These are phyloP conservation scores for Euphorbia schlechtendalii DNA, from an alignment of 441 rosid species.

Conservation along the genomic window DNA sequence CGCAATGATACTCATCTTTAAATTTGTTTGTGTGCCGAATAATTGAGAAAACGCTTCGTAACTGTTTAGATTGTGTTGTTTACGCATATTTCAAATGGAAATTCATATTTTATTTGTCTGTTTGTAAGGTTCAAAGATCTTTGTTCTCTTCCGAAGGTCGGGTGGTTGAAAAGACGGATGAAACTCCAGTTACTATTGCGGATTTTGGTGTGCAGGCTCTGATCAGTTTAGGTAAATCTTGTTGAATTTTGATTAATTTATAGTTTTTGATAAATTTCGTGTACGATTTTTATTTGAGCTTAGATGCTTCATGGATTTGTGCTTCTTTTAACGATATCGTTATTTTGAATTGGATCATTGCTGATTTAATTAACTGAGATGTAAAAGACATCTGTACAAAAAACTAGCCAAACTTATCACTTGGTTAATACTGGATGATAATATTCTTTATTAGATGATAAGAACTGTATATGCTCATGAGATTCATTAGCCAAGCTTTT, in stretches of 20 bases:
- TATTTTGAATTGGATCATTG: neutral
- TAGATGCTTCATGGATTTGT: neutral
- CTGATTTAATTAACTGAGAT: neutral
- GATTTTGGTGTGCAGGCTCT: conserved; percentile 95
- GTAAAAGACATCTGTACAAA: neutral
- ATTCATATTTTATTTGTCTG: neutral
- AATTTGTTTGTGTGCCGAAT: conserved; percentile 2
- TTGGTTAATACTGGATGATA: neutral
- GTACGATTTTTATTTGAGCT: neutral
- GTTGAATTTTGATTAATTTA: neutral
- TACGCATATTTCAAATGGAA: neutral
- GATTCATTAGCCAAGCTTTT: too few species aligned
- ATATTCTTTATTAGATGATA: neutral
- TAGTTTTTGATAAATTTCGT: neutral
- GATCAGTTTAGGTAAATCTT: conserved; percentile 55
- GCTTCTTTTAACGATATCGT: neutral
- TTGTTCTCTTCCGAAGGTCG: conserved; percentile 40
- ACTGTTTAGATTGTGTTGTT: neutral
- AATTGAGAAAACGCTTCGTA: neutral
- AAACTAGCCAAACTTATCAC: neutral
- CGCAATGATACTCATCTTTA: neutral
- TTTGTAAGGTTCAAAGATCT: conserved; percentile 50
- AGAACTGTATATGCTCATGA: too few species aligned
- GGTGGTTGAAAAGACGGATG: conserved; percentile 69
- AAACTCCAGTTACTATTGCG: conserved; percentile 77